Percentiles rank a stretch among this genome's conserved stretches.
phyloP scores from a whole-genome alignment of 2,329 filamentous ascomycete species.

The Sporothrix pseudoabietina region DNA sequence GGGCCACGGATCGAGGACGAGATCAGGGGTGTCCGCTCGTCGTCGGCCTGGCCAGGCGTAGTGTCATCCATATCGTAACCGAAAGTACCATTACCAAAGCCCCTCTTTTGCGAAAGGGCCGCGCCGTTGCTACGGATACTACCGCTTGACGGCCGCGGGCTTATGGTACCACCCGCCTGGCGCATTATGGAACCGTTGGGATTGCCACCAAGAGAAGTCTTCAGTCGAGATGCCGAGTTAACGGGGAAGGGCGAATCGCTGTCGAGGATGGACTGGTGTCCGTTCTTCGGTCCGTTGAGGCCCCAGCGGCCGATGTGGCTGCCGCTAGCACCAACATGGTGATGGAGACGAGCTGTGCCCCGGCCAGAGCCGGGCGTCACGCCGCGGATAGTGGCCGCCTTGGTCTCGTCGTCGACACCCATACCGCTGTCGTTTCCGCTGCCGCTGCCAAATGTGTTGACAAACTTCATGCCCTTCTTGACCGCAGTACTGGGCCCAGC shows the following conservation, averaged over 20 bases:
- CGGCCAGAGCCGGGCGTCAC: slow-evolving; percentile 63
- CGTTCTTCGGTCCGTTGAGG: slow-evolving; percentile 65
- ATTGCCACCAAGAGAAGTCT: slow-evolving; percentile 53
- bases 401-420: slow-evolving; percentile 68
- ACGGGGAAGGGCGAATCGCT: slow-evolving; percentile 68
- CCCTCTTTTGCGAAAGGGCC: slow-evolving; percentile 29
- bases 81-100: slow-evolving; percentile 50
- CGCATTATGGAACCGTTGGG: slow-evolving; percentile 16
- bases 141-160: slow-evolving; percentile 56
- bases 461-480: slow-evolving; percentile 97
- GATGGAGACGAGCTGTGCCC: slow-evolving; percentile 73
- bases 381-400: slow-evolving; percentile 60
- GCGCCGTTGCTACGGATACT: slow-evolving; percentile 33
- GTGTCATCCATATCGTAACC: slow-evolving; percentile 79
- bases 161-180: slow-evolving; percentile 69
- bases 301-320: slow-evolving; percentile 69
- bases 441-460: slow-evolving; percentile 72
- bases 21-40: slow-evolving; percentile 84
- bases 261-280: slow-evolving; percentile 72
- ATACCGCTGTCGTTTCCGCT: slow-evolving; percentile 58
- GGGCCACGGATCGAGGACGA: slow-evolving; percentile 59
- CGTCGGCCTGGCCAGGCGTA: slow-evolving; percentile 69
- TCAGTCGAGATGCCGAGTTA: slow-evolving; percentile 60
- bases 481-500: slow-evolving; percentile 55
- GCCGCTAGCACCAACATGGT: slow-evolving; percentile 52